Percentiles rank a stretch among this genome's conserved stretches.
Evolutionary conservation across 2,329 filamentous ascomycete genomes (phyloP).

Genomic region (Colletotrichum karsti): DNA sequence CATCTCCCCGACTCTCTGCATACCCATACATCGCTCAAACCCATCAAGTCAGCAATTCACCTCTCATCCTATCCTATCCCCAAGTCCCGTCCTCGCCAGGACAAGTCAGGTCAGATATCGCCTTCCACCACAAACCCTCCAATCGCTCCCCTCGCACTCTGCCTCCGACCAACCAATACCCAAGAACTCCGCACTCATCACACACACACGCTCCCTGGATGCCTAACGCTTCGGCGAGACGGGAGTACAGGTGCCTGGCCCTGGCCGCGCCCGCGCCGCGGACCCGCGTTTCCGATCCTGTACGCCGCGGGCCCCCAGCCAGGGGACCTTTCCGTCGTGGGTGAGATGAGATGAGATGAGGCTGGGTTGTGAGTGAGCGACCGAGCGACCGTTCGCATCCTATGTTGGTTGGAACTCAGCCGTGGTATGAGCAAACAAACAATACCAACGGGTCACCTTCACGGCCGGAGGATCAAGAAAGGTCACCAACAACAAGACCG

Average conservation of each 20-base stretch:
- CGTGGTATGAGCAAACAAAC: no score
- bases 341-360: background rate
- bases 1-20: background rate
- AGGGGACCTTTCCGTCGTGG: background rate
- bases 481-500: background rate
- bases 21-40: background rate
- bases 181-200: background rate
- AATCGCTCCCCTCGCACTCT: no score
- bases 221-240: background rate
- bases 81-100: no score
- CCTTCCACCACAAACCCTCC: no score
- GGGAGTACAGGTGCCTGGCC: background rate
- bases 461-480: no score
- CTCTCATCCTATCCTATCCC: no score
- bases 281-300: constrained; percentile 21
- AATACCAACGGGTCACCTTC: no score
- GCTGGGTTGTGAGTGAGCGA: background rate
- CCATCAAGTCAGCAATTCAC: background rate
- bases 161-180: background rate
- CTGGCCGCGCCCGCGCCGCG: background rate
- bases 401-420: no score
- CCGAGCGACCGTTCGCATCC: no score
- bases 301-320: background rate
- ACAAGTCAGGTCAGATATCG: no score
- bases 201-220: background rate